Evolutionary conservation across 1,139 yeast species (phyloP).

Genomic region (Cylindricascospora bacillispora): DNA sequence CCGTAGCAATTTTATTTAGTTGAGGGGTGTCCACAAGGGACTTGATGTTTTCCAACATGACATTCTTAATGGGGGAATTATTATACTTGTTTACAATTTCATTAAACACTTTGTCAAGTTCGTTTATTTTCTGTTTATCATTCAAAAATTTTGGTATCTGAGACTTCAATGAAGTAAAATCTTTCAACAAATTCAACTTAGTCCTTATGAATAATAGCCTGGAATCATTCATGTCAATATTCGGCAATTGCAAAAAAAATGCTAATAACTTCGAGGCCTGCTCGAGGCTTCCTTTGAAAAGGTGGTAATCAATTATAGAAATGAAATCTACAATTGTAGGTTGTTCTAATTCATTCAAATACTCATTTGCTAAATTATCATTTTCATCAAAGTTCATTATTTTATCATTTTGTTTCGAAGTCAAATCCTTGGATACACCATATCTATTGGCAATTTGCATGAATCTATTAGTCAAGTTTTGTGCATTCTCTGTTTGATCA

Average conservation of each 20-base stretch:
- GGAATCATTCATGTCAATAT: conserved; percentile 4
- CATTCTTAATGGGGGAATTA: conserved; percentile 3
- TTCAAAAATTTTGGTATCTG: neutral
- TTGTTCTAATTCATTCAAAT: conserved; percentile 14
- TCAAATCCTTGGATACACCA: conserved; percentile 12
- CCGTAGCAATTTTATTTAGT: neutral
- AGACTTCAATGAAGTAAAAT: conserved; percentile 5
- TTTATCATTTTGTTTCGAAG: neutral
- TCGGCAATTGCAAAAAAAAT: conserved; percentile 7
- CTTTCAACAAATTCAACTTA: conserved; percentile 14
- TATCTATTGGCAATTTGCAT: conserved; percentile 7
- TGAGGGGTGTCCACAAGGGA: neutral
- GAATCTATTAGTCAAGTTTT: conserved; percentile 11
- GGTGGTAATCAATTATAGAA: conserved; percentile 13
- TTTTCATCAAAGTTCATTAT: conserved; percentile 9
- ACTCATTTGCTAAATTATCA: conserved; percentile 18
- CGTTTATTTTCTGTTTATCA: conserved; percentile 2
- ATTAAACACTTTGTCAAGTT: conserved; percentile 9
- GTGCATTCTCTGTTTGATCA: conserved; percentile 9
- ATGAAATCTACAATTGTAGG: conserved; percentile 14
- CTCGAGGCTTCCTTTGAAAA: conserved; percentile 9
- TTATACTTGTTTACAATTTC: conserved; percentile 6
- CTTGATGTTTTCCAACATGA: conserved; percentile 2
- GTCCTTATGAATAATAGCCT: conserved; percentile 7
- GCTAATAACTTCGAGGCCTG: conserved; percentile 10